phyloP scores from a whole-genome alignment of 1,284 basidiomycete species.

The Irpex sp. region DNA sequence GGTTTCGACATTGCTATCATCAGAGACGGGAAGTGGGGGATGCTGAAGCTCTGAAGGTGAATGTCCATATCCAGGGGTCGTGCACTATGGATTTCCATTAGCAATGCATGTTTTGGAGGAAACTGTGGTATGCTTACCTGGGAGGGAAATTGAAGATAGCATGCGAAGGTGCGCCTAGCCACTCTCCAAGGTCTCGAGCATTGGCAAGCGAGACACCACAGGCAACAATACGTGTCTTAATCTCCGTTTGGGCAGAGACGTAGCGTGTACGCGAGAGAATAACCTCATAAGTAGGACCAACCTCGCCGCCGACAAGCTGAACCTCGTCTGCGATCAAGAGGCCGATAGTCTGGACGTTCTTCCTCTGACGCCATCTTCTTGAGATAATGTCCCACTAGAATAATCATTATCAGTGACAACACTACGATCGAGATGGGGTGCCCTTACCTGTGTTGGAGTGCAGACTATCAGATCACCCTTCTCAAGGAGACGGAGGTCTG shows the following conservation, averaged over 20 bases:
- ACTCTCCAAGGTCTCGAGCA: slow-evolving; percentile 93
- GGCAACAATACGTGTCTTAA: slow-evolving; percentile 89
- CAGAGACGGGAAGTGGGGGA: slow-evolving; percentile 95
- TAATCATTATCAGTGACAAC: slow-evolving; percentile 13
- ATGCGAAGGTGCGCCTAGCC: slow-evolving; percentile 93
- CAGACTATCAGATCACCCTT: slow-evolving; percentile 92
- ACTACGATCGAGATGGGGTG: neutral
- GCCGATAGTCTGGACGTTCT: slow-evolving; percentile 93
- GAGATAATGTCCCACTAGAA: slow-evolving; percentile 95
- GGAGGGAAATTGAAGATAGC: slow-evolving; percentile 98
- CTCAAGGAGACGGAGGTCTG: slow-evolving; percentile 88
- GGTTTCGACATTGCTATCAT: slow-evolving; percentile 99
- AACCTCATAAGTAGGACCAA: slow-evolving; percentile 95
- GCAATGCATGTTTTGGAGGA: neutral
- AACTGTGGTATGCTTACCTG: slow-evolving; percentile 42
- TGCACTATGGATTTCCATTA: slow-evolving; percentile 48
- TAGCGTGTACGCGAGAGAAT: slow-evolving; percentile 93
- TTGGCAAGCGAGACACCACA: slow-evolving; percentile 96
- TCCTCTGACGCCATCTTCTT: slow-evolving; percentile 92
- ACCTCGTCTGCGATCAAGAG: slow-evolving; percentile 95
- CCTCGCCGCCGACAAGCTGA: slow-evolving; percentile 88
- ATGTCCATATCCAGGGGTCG: slow-evolving; percentile 97
- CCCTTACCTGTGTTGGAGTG: slow-evolving; percentile 77
- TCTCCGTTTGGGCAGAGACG: slow-evolving; percentile 92
- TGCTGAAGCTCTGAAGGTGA: slow-evolving; percentile 92